phyloP scores from a whole-genome alignment of 164 flowering plant genomes.

The Amborella trichopoda region DNA sequence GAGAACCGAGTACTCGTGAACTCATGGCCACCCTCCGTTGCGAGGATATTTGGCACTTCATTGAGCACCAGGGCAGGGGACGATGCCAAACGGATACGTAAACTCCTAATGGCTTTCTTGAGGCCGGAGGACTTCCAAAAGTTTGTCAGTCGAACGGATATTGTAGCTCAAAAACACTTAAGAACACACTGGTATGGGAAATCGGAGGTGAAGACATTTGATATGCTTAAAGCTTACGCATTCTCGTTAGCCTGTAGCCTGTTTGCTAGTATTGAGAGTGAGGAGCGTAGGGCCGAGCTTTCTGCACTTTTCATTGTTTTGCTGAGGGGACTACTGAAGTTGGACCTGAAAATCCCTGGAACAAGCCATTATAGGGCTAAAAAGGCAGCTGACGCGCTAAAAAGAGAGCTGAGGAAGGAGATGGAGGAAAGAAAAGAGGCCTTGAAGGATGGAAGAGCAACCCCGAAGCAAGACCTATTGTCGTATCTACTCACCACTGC shows the following conservation, averaged over 20 bases:
- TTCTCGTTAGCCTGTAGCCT: constrained; percentile 7
- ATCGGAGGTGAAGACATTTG: constrained; percentile 7
- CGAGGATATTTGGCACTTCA: constrained; percentile 22
- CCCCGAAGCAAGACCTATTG: constrained; percentile 18
- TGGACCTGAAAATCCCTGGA: constrained; percentile 5
- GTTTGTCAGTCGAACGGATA: constrained; percentile 29
- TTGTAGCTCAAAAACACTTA: constrained; percentile 19
- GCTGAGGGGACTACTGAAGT: not conserved
- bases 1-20: too few species aligned
- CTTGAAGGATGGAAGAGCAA: not conserved
- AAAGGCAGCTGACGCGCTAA: not conserved
- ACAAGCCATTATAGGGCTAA: constrained; percentile 16
- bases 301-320: not conserved
- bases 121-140: constrained; percentile 29
- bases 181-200: constrained; percentile 15
- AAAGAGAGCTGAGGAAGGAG: constrained; percentile 4
- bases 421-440: constrained; percentile 4
- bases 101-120: too few species aligned
- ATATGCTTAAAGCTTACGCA: constrained; percentile 8
- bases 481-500: constrained; percentile 21
- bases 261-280: constrained; percentile 12
- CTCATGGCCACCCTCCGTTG: constrained; percentile 24
- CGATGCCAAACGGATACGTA: constrained; percentile 13
- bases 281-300: not conserved
- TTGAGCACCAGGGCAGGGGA: constrained; percentile 15